These are phyloP conservation scores for Claviceps sp. DNA, from an alignment of 2,329 filamentous ascomycete genomes.

Conservation along the genomic window DNA sequence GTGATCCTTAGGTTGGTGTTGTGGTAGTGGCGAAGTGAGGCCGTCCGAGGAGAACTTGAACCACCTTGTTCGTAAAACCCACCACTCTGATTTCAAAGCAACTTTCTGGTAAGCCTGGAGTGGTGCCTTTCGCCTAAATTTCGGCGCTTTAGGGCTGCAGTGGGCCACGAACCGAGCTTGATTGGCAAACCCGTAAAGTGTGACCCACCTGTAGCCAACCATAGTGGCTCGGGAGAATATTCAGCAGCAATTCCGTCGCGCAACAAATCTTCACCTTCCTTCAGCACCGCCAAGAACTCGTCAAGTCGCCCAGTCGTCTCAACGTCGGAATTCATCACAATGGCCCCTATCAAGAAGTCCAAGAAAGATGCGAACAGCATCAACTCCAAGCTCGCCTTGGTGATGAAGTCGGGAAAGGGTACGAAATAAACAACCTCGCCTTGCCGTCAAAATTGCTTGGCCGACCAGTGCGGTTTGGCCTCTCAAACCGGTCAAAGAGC, in stretches of 20 bases:
- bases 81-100: constrained; percentile 43
- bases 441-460: background rate
- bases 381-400: constrained; percentile 47
- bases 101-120: constrained; percentile 14
- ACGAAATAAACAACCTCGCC: constrained; percentile 26
- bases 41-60: constrained; percentile 15
- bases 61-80: constrained; percentile 18
- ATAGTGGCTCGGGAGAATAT: background rate
- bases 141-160: constrained; percentile 27
- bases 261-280: background rate
- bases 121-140: constrained; percentile 23
- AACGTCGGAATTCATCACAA: constrained; percentile 34
- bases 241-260: background rate
- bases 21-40: constrained; percentile 21
- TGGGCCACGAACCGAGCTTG: background rate
- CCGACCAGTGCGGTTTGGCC: background rate
- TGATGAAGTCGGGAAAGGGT: constrained; percentile 62
- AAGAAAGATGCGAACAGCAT: constrained; percentile 74
- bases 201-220: background rate
- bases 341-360: constrained; percentile 59
- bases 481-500: background rate
- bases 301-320: constrained; percentile 14
- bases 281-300: constrained; percentile 14
- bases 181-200: background rate
- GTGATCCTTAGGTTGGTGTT: constrained; percentile 19